These are phyloP conservation scores for Marasmius fiardii DNA, from an alignment of 1,284 basidiomycete species.

Conservation along the genomic window DNA sequence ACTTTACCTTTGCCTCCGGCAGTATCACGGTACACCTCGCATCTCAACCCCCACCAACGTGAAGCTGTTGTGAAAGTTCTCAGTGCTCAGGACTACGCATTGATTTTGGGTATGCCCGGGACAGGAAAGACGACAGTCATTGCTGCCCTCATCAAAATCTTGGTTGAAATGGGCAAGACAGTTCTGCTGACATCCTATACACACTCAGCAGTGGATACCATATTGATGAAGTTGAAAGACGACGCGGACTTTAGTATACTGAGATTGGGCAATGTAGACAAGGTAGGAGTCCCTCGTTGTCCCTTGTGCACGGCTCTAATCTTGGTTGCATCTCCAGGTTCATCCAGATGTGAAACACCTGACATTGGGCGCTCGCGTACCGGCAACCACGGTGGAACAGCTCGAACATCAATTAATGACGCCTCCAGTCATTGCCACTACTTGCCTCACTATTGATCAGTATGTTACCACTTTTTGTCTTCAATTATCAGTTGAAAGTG, in stretches of 20 bases:
- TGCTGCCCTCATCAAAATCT: slow-evolving; percentile 78
- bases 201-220: slow-evolving; percentile 97
- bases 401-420: slow-evolving; percentile 78
- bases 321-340: slow-evolving; percentile 42
- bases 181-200: slow-evolving; percentile 93
- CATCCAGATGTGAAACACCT: slow-evolving; percentile 76
- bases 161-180: slow-evolving; percentile 81
- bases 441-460: slow-evolving; percentile 92
- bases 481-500: not conserved
- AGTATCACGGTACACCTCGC: slow-evolving; percentile 19
- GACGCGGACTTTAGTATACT: slow-evolving; percentile 70
- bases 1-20: slow-evolving; percentile 18
- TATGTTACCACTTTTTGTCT: slow-evolving; percentile 36
- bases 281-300: slow-evolving; percentile 51
- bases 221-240: slow-evolving; percentile 77
- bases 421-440: slow-evolving; percentile 94
- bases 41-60: slow-evolving; percentile 76
- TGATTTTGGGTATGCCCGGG: slow-evolving; percentile 96
- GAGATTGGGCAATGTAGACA: slow-evolving; percentile 88
- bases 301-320: not conserved
- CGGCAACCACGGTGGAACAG: slow-evolving; percentile 67
- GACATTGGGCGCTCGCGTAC: slow-evolving; percentile 56
- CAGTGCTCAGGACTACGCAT: slow-evolving; percentile 83
- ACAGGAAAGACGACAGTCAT: slow-evolving; percentile 98
- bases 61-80: slow-evolving; percentile 75